Conservation (phyloP, 2,329 filamentous ascomycete genomes). For the Trichophyton mentagrophytes region DNA sequence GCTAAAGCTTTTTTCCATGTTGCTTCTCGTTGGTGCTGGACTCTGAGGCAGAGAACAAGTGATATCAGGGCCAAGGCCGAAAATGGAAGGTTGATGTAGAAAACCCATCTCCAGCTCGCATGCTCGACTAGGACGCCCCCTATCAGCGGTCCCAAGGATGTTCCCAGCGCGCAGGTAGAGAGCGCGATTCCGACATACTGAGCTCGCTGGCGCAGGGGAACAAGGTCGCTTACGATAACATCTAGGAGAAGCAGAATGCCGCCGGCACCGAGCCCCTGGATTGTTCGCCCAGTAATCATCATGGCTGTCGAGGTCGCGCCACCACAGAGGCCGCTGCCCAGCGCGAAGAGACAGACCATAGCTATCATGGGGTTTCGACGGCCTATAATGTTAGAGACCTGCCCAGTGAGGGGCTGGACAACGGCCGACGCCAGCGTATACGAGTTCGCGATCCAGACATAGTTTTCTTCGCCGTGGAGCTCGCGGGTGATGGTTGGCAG, state of each 20-base stretch:
- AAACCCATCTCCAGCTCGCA: slow-evolving; percentile 42
- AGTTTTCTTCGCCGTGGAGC: slow-evolving; percentile 1
- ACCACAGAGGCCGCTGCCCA: slow-evolving; percentile 33
- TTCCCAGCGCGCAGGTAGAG: slow-evolving; percentile 37
- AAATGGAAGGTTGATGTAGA: slow-evolving; percentile 45
- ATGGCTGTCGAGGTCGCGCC: slow-evolving; percentile 27
- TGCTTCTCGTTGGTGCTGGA: neutral
- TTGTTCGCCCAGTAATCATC: slow-evolving; percentile 36
- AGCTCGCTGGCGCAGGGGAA: slow-evolving; percentile 32
- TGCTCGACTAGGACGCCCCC: slow-evolving; percentile 24
- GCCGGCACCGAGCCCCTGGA: slow-evolving; percentile 40
- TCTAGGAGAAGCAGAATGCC: slow-evolving; percentile 38
- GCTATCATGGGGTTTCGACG: slow-evolving; percentile 9
- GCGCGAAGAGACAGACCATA: slow-evolving; percentile 33
- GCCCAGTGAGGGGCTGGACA: slow-evolving; percentile 7
- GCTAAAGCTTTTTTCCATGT: neutral
- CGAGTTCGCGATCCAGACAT: slow-evolving; percentile 7
- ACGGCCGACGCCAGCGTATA: neutral
- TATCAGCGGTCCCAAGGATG: slow-evolving; percentile 15
- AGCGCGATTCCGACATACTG: slow-evolving; percentile 33
- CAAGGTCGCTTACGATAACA: slow-evolving; percentile 40
- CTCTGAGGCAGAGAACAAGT: slow-evolving; percentile 17
- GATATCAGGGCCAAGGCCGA: slow-evolving; percentile 35
- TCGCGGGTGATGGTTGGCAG: slow-evolving; percentile 3
- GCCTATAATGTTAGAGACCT: slow-evolving; percentile 9